Evolutionary conservation across 2,329 filamentous ascomycete species (phyloP).

Genomic region (Clarireedia monteithiana): DNA sequence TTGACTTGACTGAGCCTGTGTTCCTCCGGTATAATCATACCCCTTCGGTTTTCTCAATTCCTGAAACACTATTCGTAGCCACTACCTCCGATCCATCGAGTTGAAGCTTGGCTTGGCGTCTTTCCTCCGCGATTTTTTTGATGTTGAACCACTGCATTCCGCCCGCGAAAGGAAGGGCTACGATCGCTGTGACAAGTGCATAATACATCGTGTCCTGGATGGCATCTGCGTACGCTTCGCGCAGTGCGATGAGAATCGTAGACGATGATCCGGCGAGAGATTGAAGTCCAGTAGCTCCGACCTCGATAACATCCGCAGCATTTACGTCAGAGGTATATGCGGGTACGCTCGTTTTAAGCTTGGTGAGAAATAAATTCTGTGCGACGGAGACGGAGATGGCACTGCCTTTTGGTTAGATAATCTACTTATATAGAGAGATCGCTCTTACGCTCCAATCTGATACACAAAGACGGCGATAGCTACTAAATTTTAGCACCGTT

Average conservation of each 20-base stretch:
- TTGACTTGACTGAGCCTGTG: background rate
- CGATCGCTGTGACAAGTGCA: background rate
- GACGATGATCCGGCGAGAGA: background rate
- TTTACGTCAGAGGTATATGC: background rate
- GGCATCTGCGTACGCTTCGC: background rate
- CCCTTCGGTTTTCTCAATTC: background rate
- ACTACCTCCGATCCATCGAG: background rate
- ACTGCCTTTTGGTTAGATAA: background rate
- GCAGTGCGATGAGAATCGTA: background rate
- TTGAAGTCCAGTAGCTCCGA: background rate
- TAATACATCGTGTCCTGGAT: slow-evolving; percentile 3
- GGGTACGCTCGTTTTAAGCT: background rate
- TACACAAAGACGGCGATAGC: slow-evolving; percentile 1
- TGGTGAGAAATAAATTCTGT: slow-evolving; percentile 5
- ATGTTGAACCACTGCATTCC: slow-evolving; percentile 6
- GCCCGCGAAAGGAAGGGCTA: background rate
- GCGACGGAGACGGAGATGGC: background rate
- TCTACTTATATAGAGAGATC: background rate
- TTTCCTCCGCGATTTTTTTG: slow-evolving; percentile 2
- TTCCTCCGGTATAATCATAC: background rate
- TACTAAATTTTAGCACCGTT: background rate
- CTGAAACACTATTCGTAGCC: background rate
- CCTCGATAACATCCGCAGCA: background rate
- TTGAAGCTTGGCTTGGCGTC: background rate
- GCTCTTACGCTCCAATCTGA: background rate